phyloP scores from a whole-genome alignment of 2,329 filamentous ascomycete genomes.

The Talaromyces marneffei region DNA sequence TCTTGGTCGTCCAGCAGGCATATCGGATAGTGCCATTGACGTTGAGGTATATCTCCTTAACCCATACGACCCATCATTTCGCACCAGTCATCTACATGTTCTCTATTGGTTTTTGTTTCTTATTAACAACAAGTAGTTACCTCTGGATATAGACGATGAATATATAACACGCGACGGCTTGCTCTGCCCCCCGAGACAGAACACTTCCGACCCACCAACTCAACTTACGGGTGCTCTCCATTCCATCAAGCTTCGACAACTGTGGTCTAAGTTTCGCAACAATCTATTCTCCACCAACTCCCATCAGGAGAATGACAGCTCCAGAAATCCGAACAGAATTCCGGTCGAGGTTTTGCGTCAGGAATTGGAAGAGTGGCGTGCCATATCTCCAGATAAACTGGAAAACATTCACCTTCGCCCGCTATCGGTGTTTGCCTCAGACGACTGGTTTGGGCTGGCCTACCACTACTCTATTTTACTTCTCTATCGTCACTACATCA shows the following conservation, averaged over 20 bases:
- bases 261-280: constrained; percentile 21
- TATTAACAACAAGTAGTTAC: constrained; percentile 11
- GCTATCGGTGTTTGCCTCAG: constrained; percentile 27
- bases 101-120: background rate
- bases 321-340: background rate
- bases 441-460: constrained; percentile 35
- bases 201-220: constrained; percentile 16
- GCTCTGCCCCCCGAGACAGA: constrained; percentile 3
- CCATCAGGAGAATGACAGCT: constrained; percentile 15
- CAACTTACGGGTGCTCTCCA: constrained; percentile 24
- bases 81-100: background rate
- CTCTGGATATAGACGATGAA: constrained; percentile 15
- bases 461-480: constrained; percentile 38
- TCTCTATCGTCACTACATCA: constrained; percentile 27
- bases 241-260: constrained; percentile 20
- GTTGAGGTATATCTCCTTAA: constrained; percentile 18
- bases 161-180: constrained; percentile 12
- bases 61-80: background rate
- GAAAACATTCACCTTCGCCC: constrained; percentile 20
- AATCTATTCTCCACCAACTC: constrained; percentile 18
- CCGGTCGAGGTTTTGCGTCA: constrained; percentile 18
- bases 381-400: constrained; percentile 16
- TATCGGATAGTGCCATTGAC: constrained; percentile 23
- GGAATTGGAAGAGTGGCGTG: constrained; percentile 23
- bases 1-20: constrained; percentile 27